Base-by-base conservation (phyloP, 257 asterid species). In the Plantago elongata region DNA sequence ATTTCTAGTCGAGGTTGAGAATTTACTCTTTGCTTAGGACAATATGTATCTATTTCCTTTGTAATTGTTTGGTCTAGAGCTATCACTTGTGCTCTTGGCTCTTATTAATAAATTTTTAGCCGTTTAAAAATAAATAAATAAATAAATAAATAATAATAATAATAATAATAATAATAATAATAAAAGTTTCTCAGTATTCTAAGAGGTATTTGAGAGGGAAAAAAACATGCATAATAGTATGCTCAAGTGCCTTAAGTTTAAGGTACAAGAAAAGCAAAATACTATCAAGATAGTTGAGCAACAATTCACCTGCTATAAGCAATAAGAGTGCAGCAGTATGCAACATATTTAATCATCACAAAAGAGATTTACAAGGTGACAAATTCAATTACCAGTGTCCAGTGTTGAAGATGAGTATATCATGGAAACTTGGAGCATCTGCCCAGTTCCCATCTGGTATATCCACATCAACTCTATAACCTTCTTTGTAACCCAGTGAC, bases 381-480 rank as follows among this genome's bases (percentile, higher is more conserved):
- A 49, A 49, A 57, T 14, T 49, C 11, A 59, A 58, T 75, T 82
- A 89, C 97, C 97, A 92, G 77, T 92, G 99, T 45, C 99, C 99
- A 11, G 96, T 92, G 77, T 87, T 92, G 75, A 92, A 84, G 73
- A 92, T 72, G 72, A 92, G 91, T 75, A 92, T 68, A 71, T 86
- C 88, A 13, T 87, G 96, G 75, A 87, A 87, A 59, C 42, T 70
- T 29, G 79, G 91, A 61, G 96, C 95, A 60, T 85, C 84, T 12
- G 63, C 80, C 99, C 99, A 92, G 12, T 91, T 81, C 69, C 96
- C 95, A 4, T 92, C 97, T 10, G 96, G 97, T 66, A 87, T 14
- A 74, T 92, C 99, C 63, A 89, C 89, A 70, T 89, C 97, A 72
- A 92, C 64, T 76, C 91, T 78, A 69, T 89, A 93, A 14, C 97